Evolutionary conservation across 768 basidiomycete species (phyloP).

Genomic region (Suillus occidentalis): DNA sequence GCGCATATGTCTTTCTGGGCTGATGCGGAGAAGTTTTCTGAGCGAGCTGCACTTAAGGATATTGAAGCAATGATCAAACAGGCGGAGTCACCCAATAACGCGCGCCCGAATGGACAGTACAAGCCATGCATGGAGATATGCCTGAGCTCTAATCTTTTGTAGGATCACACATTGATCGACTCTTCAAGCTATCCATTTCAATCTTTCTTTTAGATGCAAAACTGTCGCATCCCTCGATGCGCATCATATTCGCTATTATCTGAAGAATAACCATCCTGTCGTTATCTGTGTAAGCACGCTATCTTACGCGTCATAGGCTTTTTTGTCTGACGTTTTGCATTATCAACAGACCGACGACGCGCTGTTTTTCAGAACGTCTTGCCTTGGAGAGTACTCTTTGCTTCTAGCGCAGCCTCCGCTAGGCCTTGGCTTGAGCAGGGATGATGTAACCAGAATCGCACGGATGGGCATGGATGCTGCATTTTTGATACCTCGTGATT

Average conservation of each 20-base stretch:
- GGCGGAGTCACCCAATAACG: not conserved
- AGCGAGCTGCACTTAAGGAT: slow-evolving; percentile 24
- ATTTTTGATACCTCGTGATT: not conserved
- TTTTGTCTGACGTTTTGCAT: slow-evolving; percentile 1
- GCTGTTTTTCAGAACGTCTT: slow-evolving; percentile 72
- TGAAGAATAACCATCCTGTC: too few species aligned
- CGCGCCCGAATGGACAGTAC: too few species aligned
- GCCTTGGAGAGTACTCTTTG: slow-evolving; percentile 74
- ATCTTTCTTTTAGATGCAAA: too few species aligned
- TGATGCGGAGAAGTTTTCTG: slow-evolving; percentile 20
- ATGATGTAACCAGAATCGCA: slow-evolving; percentile 56
- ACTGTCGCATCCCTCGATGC: too few species aligned
- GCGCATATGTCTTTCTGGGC: not conserved
- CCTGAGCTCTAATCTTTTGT: too few species aligned
- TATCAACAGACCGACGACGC: slow-evolving; percentile 72
- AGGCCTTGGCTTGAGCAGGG: slow-evolving; percentile 66
- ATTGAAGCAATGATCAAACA: slow-evolving; percentile 18
- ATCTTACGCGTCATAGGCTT: not conserved
- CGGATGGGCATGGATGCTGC: slow-evolving; percentile 54
- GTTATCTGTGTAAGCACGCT: too few species aligned
- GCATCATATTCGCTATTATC: too few species aligned
- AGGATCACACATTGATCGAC: too few species aligned
- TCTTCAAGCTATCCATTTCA: too few species aligned
- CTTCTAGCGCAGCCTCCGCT: slow-evolving; percentile 70
- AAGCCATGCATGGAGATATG: too few species aligned